Percentiles rank a stretch among this genome's conserved stretches.
Conservation (phyloP, 176 grass and related monocot species). For the Raddia distichophylla region DNA sequence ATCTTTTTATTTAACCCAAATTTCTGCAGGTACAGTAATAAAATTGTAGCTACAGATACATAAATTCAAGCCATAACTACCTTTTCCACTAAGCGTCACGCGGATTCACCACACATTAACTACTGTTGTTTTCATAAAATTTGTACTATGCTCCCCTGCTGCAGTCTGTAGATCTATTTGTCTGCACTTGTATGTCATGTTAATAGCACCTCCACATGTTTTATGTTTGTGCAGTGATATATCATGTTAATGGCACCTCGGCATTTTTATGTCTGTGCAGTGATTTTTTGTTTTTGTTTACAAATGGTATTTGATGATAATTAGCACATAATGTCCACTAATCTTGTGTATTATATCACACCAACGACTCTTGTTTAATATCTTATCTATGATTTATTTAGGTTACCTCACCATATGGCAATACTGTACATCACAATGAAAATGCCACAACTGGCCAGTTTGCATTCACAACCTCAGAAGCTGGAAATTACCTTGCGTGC, state of each 20-base stretch:
- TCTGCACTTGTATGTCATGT: neutral
- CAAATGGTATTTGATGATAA: neutral
- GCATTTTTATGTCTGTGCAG: neutral
- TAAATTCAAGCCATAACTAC: neutral
- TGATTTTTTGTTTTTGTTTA: neutral
- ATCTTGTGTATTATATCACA: neutral
- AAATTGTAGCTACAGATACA: neutral
- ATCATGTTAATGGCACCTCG: slow-evolving; percentile 2
- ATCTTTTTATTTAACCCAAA: neutral
- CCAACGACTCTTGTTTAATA: neutral
- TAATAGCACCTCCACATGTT: neutral
- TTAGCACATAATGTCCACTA: neutral
- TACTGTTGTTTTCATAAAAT: neutral
- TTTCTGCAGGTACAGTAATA: neutral
- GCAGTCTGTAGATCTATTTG: neutral
- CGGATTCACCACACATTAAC: neutral
- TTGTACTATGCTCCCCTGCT: neutral
- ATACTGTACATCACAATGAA: slow-evolving; percentile 77
- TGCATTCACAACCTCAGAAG: slow-evolving; percentile 86
- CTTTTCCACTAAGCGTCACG: neutral
- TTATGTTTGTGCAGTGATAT: neutral
- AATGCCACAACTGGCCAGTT: slow-evolving; percentile 78
- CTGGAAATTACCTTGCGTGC: slow-evolving; percentile 85
- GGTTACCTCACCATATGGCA: slow-evolving; percentile 92
- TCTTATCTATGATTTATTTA: slow-evolving; percentile 42